Evolutionary conservation across 495 filamentous ascomycete genomes (phyloP).

Genomic region (Hypoxylon crocopeplum): DNA sequence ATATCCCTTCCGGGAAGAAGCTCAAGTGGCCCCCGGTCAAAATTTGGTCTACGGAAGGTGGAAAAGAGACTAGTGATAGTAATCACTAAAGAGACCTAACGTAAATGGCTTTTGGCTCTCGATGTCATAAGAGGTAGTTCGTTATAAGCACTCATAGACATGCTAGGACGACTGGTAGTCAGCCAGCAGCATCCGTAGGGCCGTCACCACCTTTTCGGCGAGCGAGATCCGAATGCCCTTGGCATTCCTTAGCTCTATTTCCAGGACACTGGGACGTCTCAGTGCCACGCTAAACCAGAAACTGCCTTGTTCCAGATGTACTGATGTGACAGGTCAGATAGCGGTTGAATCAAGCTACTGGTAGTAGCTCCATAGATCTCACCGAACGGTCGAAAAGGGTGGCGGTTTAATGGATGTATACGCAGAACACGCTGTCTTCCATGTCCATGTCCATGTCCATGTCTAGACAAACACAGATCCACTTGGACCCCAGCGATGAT

Average conservation of each 20-base stretch:
- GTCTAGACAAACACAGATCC: conserved; percentile 17
- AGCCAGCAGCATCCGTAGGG: conserved; percentile 4
- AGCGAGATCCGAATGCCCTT: conserved; percentile 33
- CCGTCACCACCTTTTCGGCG: conserved; percentile 15
- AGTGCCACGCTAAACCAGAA: conserved; percentile 29
- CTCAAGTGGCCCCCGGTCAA: neutral
- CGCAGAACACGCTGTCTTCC: too few relatives aligned
- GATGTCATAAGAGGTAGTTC: neutral
- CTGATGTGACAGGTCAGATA: conserved; percentile 32
- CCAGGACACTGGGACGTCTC: conserved; percentile 38
- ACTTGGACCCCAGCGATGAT: conserved; percentile 10
- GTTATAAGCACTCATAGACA: neutral
- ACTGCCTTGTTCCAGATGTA: conserved; percentile 19
- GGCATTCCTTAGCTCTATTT: conserved; percentile 33
- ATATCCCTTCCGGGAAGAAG: conserved; percentile 14
- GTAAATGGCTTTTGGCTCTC: neutral
- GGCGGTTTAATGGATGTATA: conserved; percentile 24
- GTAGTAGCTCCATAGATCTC: conserved; percentile 22
- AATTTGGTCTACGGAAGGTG: neutral
- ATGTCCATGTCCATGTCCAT: conserved; percentile 3
- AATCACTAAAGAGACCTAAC: neutral
- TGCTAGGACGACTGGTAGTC: neutral
- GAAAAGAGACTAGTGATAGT: conserved; percentile 6
- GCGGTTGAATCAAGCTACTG: conserved; percentile 21
- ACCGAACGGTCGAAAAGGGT: conserved; percentile 23